Percentiles rank a stretch among this genome's conserved stretches.
phyloP scores from a whole-genome alignment of 768 basidiomycete genomes.

The Agaricus subrufescens region DNA sequence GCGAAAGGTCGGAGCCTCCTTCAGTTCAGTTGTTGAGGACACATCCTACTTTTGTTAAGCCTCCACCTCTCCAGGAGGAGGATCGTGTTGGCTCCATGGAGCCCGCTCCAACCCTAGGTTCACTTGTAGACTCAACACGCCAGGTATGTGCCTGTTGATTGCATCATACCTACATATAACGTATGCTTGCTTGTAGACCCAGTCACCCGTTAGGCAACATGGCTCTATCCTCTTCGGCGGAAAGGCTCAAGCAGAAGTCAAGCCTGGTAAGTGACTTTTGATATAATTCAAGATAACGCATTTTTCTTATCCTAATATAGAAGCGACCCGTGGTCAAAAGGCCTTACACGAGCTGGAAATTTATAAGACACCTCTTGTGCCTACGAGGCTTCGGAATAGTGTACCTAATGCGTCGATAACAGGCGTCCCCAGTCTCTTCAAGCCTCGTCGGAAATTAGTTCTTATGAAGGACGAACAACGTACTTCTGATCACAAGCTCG shows the following conservation, averaged over 20 bases:
- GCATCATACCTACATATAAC: conserved; percentile 3
- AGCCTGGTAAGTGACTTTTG: conserved; percentile 19
- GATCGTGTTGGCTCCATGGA: conserved; percentile 10
- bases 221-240: conserved; percentile 46
- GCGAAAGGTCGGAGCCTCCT: conserved; percentile 62
- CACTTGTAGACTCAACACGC: conserved; percentile 52
- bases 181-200: conserved; percentile 28
- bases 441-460: conserved; percentile 41
- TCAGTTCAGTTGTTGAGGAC: conserved; percentile 54
- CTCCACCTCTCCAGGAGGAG: conserved; percentile 35
- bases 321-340: conserved; percentile 53
- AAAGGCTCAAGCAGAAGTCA: conserved; percentile 21
- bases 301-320: conserved; percentile 2
- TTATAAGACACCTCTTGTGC: conserved; percentile 75
- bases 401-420: conserved; percentile 30
- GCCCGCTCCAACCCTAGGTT: conserved; percentile 49
- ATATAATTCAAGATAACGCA: background rate
- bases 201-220: conserved; percentile 48
- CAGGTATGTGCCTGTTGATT: conserved; percentile 35
- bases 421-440: conserved; percentile 59
- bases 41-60: conserved; percentile 68
- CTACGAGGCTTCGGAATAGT: conserved; percentile 47
- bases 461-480: conserved; percentile 59
- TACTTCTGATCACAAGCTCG: conserved; percentile 38
- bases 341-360: conserved; percentile 70